Evolutionary conservation across 2,329 filamentous ascomycete genomes (phyloP).

Genomic region (Alternaria consortialis): DNA sequence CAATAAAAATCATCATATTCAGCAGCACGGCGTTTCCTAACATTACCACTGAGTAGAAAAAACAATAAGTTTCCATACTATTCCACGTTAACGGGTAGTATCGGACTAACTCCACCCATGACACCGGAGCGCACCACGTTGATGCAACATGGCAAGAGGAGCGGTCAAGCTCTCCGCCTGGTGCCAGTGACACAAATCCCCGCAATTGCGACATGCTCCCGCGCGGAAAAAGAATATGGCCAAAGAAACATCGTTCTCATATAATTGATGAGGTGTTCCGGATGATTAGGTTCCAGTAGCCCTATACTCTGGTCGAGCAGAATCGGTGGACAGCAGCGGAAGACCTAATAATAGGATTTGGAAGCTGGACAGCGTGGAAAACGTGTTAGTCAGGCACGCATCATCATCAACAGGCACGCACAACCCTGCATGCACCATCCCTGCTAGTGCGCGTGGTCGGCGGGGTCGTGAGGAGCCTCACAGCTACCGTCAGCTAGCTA

Average conservation of each 20-base stretch:
- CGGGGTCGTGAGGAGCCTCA: conserved; percentile 19
- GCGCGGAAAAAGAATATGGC: neutral
- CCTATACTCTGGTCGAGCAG: neutral
- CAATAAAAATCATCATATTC: too few species aligned
- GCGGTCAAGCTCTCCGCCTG: conserved; percentile 18
- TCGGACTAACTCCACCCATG: conserved; percentile 5
- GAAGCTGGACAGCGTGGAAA: neutral
- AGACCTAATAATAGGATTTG: conserved; percentile 7
- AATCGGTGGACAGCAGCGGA: too few species aligned
- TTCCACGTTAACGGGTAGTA: conserved; percentile 5
- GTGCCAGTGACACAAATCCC: conserved; percentile 10
- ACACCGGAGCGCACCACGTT: neutral
- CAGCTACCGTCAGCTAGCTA: neutral
- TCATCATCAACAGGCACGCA: conserved; percentile 20
- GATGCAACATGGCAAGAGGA: conserved; percentile 8
- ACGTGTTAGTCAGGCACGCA: conserved; percentile 28
- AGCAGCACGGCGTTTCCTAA: too few species aligned
- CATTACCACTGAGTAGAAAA: too few species aligned
- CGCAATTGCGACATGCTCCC: conserved; percentile 11
- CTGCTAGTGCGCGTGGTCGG: conserved; percentile 20
- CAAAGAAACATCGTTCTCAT: neutral
- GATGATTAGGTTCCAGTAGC: too few species aligned
- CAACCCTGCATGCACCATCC: conserved; percentile 31
- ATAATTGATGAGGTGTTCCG: neutral
- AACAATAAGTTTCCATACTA: neutral